Evolutionary conservation across 2,329 filamentous ascomycete species (phyloP), one percentile per base, ranked within the genome.

Genomic region (Cladosporium sp.): DNA sequence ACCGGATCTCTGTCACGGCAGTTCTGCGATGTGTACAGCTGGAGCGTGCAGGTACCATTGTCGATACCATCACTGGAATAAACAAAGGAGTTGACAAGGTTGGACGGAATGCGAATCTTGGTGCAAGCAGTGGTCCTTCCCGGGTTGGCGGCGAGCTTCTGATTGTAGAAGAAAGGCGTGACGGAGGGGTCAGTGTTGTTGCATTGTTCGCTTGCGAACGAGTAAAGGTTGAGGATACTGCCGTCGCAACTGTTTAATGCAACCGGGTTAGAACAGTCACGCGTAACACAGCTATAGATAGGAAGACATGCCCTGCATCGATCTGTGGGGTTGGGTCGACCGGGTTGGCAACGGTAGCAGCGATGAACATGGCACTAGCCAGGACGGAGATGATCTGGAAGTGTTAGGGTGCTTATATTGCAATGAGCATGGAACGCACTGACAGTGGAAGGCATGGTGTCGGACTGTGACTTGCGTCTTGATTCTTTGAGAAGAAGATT

Each of bases 381-480:
- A 58, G 5, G n/a, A 36, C 56, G 56, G 56, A 46, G 25, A 58
- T 26, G 34, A 58, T 46, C 56, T 58, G 56, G 1, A 28, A 16
- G 4, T 25, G 23, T 58, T 7, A 58, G 32, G 0, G 3, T 5
- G 5, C 7, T 7, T 14, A 1, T 13, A 3, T 2, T 5, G 6
- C 32, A 46, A 11, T 1, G 14, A 26, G 21, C 3, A 30, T 11
- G 5, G 3, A 18, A 28, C 7, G 25, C 6, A 21, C 32, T 43
- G 2, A 58, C 56, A 28, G 34, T 58, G 56, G 56, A 43, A 21
- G 8, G 56, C 56, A 58, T 58, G 10, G 21, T 57, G 11, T 18
- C 16, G 30, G 16, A n/a, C 7, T 57, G 39, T 58, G 56, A 58
- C 56, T 58, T 58, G 56, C 56, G 56, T 58, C 34, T 46, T 46